Conservation (phyloP, 1,284 basidiomycete species). For the Rhodotorula sp. region DNA sequence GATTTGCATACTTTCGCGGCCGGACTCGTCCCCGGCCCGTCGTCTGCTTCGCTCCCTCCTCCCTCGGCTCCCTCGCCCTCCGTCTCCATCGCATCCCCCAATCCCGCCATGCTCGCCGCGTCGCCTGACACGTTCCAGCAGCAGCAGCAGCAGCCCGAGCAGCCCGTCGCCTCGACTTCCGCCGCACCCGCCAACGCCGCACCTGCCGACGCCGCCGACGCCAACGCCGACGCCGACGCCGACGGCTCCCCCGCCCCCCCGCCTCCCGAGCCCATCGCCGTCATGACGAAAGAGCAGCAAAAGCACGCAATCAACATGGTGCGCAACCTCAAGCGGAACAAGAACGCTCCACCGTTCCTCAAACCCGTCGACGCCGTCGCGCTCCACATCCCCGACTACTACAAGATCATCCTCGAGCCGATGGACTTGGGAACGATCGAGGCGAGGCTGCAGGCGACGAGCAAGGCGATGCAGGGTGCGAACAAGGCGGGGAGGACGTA, state of each 20-base stretch:
- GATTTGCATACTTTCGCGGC: conserved; percentile 20
- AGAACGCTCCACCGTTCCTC: conserved; percentile 78
- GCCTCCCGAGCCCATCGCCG: conserved; percentile 19
- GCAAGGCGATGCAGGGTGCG: conserved; percentile 36
- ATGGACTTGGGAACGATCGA: conserved; percentile 97
- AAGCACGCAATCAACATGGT: conserved; percentile 77
- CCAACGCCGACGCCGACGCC: background rate
- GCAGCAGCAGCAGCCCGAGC: background rate
- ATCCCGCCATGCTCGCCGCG: background rate
- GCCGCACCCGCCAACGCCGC: background rate
- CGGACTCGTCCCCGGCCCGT: background rate
- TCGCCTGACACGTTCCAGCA: conserved; percentile 2
- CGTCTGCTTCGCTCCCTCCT: background rate
- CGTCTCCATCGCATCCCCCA: background rate
- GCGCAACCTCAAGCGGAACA: conserved; percentile 79
- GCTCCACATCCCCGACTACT: conserved; percentile 88
- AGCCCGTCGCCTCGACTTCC: conserved; percentile 12
- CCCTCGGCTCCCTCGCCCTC: background rate
- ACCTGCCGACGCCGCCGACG: background rate
- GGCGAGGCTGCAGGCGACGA: conserved; percentile 66
- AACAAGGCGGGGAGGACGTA: conserved; percentile 25
- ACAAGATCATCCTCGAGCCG: conserved; percentile 77
- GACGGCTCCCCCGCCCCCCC: conserved; percentile 3
- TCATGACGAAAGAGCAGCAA: conserved; percentile 59
- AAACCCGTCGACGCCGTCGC: conserved; percentile 87